Base-by-base conservation (phyloP, 2,329 filamentous ascomycete genomes). In the Penicillium italicum region DNA sequence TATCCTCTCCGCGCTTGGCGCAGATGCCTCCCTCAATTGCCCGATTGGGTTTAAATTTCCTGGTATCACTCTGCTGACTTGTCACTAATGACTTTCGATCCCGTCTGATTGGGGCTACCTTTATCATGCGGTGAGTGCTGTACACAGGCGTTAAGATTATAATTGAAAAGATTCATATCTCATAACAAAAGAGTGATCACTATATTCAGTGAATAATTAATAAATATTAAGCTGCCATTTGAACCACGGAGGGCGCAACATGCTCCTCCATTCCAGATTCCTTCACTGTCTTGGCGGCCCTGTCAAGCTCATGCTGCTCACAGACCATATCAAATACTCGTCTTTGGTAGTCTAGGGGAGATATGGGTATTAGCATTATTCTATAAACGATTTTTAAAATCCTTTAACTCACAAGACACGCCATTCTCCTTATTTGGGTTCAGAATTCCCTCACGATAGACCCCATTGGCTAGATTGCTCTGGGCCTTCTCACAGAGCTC, bases 401-500 rank as follows among this genome's bases (percentile, higher is more conserved):
- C 33, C 16, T 63, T 63, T 22, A 14, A 68, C 76, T 70, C 58
- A 80, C 78, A 79, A 42, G 74, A 74, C 24, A 84, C 82, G 0
- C 82, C 82, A 47, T 76, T 81, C 64, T 84, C 81, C 65, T 84
- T 82, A 22, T 72, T 69, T 5, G 80, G 80, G 61, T 84, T 84
- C 56, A 84, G 67, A 10, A 83, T 76, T 0, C 82, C 82, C 59
- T 82, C 80, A 2, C 73, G 72, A 63, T 84, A 84, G 3, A 84
- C 74, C 0, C 82, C 81, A 20, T 73, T 76, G 48, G 79, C 74
- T 10, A 84, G 69, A 59, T 84, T 84, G 33, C 72, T 69, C 63
- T 84, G 82, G 1, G 81, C 79, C 48, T 77, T 80, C 66, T 84
- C 81, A 61, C 82, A 84, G 1, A 84, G 70, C 66, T 83, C 81